A percentile compares a stretch with the other conserved stretches of the same genome.
Evolutionary conservation across 2,329 filamentous ascomycete species (phyloP).

Genomic region (Clarireedia paspali): DNA sequence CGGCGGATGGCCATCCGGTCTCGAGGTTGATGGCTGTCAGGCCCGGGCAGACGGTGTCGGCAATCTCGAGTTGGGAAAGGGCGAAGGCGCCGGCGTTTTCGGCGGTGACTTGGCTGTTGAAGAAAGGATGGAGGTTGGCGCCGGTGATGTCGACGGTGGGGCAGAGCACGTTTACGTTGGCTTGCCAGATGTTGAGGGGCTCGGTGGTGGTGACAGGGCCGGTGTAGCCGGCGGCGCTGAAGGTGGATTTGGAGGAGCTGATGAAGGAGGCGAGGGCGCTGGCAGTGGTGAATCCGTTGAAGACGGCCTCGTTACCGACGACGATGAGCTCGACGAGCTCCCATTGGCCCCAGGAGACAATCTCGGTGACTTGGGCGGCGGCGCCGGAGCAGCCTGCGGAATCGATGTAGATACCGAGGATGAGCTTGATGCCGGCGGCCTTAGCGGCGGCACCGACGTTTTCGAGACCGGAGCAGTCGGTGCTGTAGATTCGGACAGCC

Average conservation of each 20-base stretch:
- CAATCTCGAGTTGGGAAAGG: slow-evolving; percentile 60
- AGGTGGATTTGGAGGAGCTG: slow-evolving; percentile 52
- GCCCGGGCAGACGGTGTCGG: slow-evolving; percentile 61
- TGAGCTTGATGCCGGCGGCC: slow-evolving; percentile 64
- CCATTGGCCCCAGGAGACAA: slow-evolving; percentile 68
- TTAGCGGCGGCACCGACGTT: slow-evolving; percentile 65
- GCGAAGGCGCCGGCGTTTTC: slow-evolving; percentile 69
- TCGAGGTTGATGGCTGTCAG: slow-evolving; percentile 77
- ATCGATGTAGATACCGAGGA: slow-evolving; percentile 83
- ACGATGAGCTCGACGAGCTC: slow-evolving; percentile 70
- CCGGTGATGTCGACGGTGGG: slow-evolving; percentile 67
- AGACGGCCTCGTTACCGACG: slow-evolving; percentile 85
- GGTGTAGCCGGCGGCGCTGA: slow-evolving; percentile 59
- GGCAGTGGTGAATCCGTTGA: slow-evolving; percentile 61
- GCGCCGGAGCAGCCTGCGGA: slow-evolving; percentile 51
- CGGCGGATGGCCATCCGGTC: slow-evolving; percentile 77
- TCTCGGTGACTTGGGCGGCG: slow-evolving; percentile 58
- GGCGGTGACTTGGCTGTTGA: slow-evolving; percentile 64
- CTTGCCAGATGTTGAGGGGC: slow-evolving; percentile 69
- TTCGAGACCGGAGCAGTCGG: slow-evolving; percentile 77
- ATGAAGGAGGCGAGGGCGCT: slow-evolving; percentile 64
- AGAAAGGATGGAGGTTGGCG: slow-evolving; percentile 90
- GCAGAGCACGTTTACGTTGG: slow-evolving; percentile 58
- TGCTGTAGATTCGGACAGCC: slow-evolving; percentile 77
- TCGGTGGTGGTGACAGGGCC: slow-evolving; percentile 80